These are phyloP conservation scores for Phellinidium pouzarii DNA, from an alignment of 1,284 basidiomycete genomes.

Conservation along the genomic window DNA sequence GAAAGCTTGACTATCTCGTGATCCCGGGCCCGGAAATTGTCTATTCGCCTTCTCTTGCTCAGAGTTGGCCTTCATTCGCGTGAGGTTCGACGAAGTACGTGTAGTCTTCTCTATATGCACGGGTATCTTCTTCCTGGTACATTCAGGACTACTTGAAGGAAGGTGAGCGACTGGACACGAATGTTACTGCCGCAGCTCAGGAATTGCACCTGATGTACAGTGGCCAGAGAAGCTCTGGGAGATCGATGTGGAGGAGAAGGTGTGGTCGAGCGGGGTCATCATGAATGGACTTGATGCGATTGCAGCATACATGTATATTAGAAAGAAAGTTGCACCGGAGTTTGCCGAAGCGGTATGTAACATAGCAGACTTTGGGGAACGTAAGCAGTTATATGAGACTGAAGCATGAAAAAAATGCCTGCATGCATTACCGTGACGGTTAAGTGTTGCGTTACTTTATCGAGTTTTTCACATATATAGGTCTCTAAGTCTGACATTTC, in stretches of 20 bases:
- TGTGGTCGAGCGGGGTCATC: background rate
- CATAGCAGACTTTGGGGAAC: background rate
- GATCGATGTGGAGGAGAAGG: background rate
- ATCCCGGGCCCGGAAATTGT: background rate
- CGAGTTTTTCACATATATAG: too few relatives aligned
- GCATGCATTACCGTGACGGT: too few relatives aligned
- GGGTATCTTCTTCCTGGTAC: background rate
- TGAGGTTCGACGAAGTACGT: background rate
- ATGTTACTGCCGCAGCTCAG: background rate
- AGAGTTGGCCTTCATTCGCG: background rate
- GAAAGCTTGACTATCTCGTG: conserved; percentile 1
- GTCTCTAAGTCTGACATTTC: too few relatives aligned
- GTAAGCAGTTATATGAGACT: background rate
- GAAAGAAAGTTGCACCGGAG: background rate
- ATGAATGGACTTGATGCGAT: background rate
- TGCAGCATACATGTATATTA: background rate
- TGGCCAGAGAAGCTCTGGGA: conserved; percentile 5
- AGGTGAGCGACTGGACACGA: background rate
- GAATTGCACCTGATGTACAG: background rate
- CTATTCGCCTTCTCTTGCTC: background rate
- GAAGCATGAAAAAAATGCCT: background rate
- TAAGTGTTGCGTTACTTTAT: too few relatives aligned
- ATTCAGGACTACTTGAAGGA: background rate
- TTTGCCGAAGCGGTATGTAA: background rate
- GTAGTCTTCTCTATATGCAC: background rate